Evolutionary conservation across 163 green algal species (phyloP), one percentile per base, ranked within the genome.

Genomic region (Chlamydomonas reinhardtii): DNA sequence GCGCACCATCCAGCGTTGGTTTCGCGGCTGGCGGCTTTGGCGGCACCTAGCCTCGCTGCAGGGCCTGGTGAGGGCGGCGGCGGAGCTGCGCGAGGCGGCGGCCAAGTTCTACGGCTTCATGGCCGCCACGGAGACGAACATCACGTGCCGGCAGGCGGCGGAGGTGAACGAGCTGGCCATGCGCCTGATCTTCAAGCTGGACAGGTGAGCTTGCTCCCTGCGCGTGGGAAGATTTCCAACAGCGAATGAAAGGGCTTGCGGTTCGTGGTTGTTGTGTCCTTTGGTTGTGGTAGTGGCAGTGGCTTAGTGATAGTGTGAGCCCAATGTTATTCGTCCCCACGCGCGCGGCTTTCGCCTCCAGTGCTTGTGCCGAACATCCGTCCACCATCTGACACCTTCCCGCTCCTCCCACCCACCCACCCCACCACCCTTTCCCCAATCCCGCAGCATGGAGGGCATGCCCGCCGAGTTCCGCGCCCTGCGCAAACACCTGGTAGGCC

Each of bases 151-250:
- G 79, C 90, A 93, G 83, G 85, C 89, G n/a, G 31, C 88, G 70
- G 90, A 92, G 88, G 35, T 92, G 2, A 89, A 90, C 72, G 90
- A 93, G 80, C 80, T 89, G 74, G 74, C 90, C 27, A 93, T 91
- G 90, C 59, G 75, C 14, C 34, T 74, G 27, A 80, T 93, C 61
- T 65, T 92, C 34, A 73, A 64, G 56, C 84, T 93, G 39, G 90
- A 93, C 71, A 86, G 80, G 80, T 86, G 56, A 31, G 76, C 25
- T 9, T 27, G 56, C 17, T 14, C 17, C 56, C 56, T 15, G 56
- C 56, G n/a, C n/a, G n/a, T n/a, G n/a, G n/a, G n/a, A n/a, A n/a
- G n/a, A n/a, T n/a, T n/a, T n/a, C n/a, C n/a, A n/a, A n/a, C n/a
- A n/a, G n/a, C n/a, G n/a, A n/a, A n/a, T n/a, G n/a, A n/a, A n/a